A percentile compares a stretch with the other conserved stretches of the same genome.
Evolutionary conservation across 2,329 filamentous ascomycete species (phyloP).

Genomic region (Cladophialophora psammophila): DNA sequence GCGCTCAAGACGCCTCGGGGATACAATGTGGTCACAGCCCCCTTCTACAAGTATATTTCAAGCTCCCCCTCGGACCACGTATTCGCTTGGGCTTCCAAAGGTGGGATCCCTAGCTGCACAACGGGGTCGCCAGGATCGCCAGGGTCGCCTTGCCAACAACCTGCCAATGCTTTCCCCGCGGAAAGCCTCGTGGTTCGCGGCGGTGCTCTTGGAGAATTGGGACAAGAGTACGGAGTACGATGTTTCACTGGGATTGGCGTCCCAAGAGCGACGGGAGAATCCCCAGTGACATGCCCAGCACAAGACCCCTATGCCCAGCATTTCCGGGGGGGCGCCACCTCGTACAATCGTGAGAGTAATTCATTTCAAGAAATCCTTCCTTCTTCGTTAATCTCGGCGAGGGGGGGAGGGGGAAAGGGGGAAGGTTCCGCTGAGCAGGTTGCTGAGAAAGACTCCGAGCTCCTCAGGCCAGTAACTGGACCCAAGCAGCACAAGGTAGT

Average conservation of each 20-base stretch:
- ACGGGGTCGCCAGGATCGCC: neutral
- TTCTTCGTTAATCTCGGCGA: neutral
- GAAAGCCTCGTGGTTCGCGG: slow-evolving; percentile 25
- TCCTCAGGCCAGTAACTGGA: neutral
- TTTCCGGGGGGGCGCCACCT: neutral
- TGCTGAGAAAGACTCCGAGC: slow-evolving; percentile 11
- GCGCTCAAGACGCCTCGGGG: neutral
- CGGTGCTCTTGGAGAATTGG: slow-evolving; percentile 16
- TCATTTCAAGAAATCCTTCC: neutral
- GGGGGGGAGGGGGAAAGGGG: neutral
- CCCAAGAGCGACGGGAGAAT: too few species aligned
- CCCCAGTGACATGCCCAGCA: slow-evolving; percentile 1
- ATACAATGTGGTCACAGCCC: slow-evolving; percentile 1
- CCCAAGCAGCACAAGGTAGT: neutral
- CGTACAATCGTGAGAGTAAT: neutral
- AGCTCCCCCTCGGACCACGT: slow-evolving; percentile 3
- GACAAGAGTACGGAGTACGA: slow-evolving; percentile 8
- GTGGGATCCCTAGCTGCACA: neutral
- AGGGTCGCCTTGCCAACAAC: neutral
- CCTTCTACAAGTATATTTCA: neutral
- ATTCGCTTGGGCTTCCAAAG: slow-evolving; percentile 17
- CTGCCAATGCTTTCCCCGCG: slow-evolving; percentile 18
- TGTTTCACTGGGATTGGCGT: neutral
- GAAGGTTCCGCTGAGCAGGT: slow-evolving; percentile 9
- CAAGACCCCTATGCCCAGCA: neutral